Evolutionary conservation across 768 basidiomycete species (phyloP).

Genomic region (Calocybe cyanea): DNA sequence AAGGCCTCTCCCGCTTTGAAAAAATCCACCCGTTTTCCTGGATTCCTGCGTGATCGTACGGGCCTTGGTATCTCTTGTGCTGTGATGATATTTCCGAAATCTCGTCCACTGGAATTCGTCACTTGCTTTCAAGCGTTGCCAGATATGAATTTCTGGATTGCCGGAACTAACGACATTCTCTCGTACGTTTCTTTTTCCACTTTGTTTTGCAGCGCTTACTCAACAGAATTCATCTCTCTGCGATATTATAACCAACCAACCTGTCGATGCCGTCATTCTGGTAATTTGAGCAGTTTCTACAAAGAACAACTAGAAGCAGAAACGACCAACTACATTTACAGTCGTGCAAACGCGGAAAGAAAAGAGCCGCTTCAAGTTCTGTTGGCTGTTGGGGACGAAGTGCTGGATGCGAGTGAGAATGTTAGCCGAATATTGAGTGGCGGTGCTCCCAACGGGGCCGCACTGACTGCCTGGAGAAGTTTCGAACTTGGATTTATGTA

Average conservation of each 20-base stretch:
- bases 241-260: not conserved
- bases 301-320: constrained; percentile 4
- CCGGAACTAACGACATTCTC: constrained; percentile 17
- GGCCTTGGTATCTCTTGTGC: no score
- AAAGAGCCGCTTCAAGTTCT: not conserved
- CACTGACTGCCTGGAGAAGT: not conserved
- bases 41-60: no score
- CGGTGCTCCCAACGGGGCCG: not conserved
- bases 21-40: no score
- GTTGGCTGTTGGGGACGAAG: not conserved
- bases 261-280: not conserved
- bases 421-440: not conserved
- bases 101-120: no score
- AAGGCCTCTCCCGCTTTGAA: no score
- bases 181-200: constrained; percentile 16
- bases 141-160: constrained; percentile 16
- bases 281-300: constrained; percentile 1
- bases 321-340: constrained; percentile 1
- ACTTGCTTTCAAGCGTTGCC: no score
- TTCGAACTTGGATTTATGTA: not conserved
- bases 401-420: not conserved
- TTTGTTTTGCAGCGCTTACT: no score
- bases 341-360: not conserved
- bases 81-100: no score
- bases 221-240: not conserved